These are phyloP conservation scores for Periconia macrospinosa DNA, from an alignment of 2,329 filamentous ascomycete species.

Conservation along the genomic window DNA sequence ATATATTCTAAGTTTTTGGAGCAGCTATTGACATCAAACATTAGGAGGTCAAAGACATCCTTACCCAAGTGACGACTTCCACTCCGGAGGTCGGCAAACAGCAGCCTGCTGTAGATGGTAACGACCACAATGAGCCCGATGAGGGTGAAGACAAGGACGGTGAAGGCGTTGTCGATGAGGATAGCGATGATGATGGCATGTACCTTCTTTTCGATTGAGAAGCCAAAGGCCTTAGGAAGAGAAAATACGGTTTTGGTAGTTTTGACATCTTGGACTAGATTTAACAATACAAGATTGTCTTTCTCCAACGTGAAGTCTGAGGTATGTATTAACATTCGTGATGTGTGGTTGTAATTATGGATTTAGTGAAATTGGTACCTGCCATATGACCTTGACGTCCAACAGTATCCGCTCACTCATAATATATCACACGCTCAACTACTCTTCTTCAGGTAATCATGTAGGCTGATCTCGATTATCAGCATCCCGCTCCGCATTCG, in stretches of 20 bases:
- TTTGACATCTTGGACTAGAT: constrained; percentile 16
- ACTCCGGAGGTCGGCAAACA: constrained; percentile 10
- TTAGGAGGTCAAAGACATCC: constrained; percentile 75
- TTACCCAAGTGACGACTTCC: constrained; percentile 71
- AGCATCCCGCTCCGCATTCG: background rate
- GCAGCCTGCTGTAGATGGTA: background rate
- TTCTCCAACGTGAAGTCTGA: constrained; percentile 10
- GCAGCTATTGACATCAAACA: background rate
- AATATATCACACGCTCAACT: background rate
- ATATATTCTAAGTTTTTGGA: background rate
- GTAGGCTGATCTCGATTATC: background rate
- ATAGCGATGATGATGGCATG: constrained; percentile 12
- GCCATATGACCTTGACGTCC: too few relatives aligned
- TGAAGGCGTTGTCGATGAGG: constrained; percentile 4
- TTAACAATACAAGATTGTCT: constrained; percentile 8
- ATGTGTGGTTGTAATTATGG: background rate
- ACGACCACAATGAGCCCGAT: constrained; percentile 1
- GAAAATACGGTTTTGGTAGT: constrained; percentile 10
- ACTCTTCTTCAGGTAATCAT: background rate
- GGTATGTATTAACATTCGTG: background rate
- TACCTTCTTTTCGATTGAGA: constrained; percentile 7
- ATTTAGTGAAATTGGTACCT: too few relatives aligned
- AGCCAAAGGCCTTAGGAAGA: background rate
- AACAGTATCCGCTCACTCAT: too few relatives aligned
- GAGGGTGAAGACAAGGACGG: constrained; percentile 4